These are phyloP conservation scores for Scedosporium minutisporum DNA, from an alignment of 2,329 filamentous ascomycete species.

Conservation along the genomic window DNA sequence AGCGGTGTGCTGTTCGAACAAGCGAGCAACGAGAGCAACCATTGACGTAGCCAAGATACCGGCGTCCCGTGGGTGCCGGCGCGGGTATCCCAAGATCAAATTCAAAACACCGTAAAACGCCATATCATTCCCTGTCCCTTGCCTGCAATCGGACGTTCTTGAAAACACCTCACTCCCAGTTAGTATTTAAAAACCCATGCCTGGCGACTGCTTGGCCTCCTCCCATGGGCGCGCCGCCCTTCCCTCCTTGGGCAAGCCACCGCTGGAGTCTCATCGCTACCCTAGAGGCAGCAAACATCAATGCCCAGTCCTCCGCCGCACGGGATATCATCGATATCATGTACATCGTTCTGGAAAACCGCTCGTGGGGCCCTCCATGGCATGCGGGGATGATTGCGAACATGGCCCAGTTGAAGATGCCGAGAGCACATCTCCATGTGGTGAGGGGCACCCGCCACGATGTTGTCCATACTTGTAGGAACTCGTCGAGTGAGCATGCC, in stretches of 20 bases:
- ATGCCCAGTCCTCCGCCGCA: constrained; percentile 38
- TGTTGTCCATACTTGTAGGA: constrained; percentile 33
- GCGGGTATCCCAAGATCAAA: no score
- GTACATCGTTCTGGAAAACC: constrained; percentile 36
- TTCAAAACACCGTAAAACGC: no score
- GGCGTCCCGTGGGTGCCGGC: no score
- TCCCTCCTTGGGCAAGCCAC: constrained; percentile 23
- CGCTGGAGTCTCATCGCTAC: constrained; percentile 28
- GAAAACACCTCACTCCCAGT: not conserved
- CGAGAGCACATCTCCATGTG: constrained; percentile 35
- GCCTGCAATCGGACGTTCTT: no score
- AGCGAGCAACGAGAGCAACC: no score
- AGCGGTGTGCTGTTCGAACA: no score
- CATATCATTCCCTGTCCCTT: no score
- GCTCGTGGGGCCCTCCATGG: constrained; percentile 27
- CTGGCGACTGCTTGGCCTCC: not conserved
- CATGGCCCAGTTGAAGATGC: constrained; percentile 39
- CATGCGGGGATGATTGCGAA: constrained; percentile 30
- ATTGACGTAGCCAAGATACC: no score
- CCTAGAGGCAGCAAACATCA: constrained; percentile 26
- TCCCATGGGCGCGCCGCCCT: not conserved
- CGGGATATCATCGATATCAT: constrained; percentile 33
- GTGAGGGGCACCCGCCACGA: constrained; percentile 36
- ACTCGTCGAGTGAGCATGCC: constrained; percentile 28
- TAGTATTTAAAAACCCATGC: constrained; percentile 2